These are phyloP conservation scores for Neurospora tetraspora DNA, from an alignment of 495 filamentous ascomycete genomes.

Conservation along the genomic window DNA sequence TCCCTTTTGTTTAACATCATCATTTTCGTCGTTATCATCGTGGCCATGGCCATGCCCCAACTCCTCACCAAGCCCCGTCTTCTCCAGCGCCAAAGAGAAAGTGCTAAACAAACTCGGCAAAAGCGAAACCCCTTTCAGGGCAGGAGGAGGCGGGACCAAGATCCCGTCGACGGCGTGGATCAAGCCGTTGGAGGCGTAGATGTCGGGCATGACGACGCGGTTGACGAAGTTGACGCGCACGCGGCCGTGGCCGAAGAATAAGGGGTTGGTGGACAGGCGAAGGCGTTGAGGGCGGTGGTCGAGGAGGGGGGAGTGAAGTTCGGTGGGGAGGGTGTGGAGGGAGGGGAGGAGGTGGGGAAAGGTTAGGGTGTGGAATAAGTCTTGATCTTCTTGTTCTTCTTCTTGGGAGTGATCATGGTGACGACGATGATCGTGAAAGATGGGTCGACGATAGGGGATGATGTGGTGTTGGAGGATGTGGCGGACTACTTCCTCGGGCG, in stretches of 20 bases:
- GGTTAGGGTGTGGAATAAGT: slow-evolving; percentile 62
- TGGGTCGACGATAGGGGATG: neutral
- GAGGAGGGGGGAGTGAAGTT: slow-evolving; percentile 44
- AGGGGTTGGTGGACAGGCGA: slow-evolving; percentile 30
- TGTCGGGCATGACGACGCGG: slow-evolving; percentile 52
- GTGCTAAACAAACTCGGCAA: slow-evolving; percentile 70
- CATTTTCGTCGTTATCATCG: neutral
- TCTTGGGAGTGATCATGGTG: slow-evolving; percentile 37
- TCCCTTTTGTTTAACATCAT: neutral
- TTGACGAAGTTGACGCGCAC: slow-evolving; percentile 65
- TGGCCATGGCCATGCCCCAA: neutral
- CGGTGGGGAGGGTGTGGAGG: slow-evolving; percentile 62
- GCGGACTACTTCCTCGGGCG: neutral
- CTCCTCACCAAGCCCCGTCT: slow-evolving; percentile 50
- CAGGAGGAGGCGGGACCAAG: slow-evolving; percentile 61
- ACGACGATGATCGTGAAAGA: neutral
- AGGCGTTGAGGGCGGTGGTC: slow-evolving; percentile 56
- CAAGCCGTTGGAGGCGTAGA: slow-evolving; percentile 61
- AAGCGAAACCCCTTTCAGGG: slow-evolving; percentile 49
- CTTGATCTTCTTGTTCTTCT: slow-evolving; percentile 54
- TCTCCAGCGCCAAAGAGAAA: slow-evolving; percentile 56
- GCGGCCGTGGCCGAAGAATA: slow-evolving; percentile 20
- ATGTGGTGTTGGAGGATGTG: neutral
- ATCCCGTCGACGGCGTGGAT: slow-evolving; percentile 66
- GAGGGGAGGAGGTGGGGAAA: slow-evolving; percentile 47